Conservation (phyloP, 2,329 filamentous ascomycete species). For the Verticillium dahliae region DNA sequence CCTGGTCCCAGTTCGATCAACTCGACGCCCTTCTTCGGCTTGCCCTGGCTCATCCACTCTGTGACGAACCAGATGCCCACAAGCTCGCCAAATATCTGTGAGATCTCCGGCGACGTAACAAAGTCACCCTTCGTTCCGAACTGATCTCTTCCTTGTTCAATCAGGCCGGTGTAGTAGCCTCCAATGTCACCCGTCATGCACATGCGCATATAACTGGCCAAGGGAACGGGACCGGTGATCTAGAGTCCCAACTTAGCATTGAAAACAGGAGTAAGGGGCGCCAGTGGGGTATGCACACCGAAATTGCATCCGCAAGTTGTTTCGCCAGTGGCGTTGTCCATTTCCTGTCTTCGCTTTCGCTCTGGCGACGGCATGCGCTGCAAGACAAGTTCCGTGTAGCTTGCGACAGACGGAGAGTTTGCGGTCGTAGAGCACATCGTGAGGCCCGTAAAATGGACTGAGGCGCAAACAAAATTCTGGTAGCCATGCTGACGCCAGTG, state of each 20-base stretch:
- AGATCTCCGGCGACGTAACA: slow-evolving; percentile 95
- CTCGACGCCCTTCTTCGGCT: slow-evolving; percentile 66
- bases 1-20: slow-evolving; percentile 93
- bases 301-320: slow-evolving; percentile 78
- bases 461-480: not conserved
- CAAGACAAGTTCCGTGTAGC: not conserved
- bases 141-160: slow-evolving; percentile 66
- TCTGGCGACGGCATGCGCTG: not conserved
- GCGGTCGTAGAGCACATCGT: not conserved
- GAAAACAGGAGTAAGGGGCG: not conserved
- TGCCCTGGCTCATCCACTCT: slow-evolving; percentile 92
- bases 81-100: slow-evolving; percentile 92
- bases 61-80: slow-evolving; percentile 91
- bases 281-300: slow-evolving; percentile 40
- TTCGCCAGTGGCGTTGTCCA: slow-evolving; percentile 94
- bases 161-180: slow-evolving; percentile 84
- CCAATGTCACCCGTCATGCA: slow-evolving; percentile 86
- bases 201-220: slow-evolving; percentile 97
- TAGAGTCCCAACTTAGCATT: slow-evolving; percentile 12
- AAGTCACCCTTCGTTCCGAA: slow-evolving; percentile 95
- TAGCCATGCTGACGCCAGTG: not conserved
- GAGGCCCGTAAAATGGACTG: not conserved
- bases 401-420: not conserved
- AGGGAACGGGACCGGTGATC: slow-evolving; percentile 80
- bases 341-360: slow-evolving; percentile 40